These are phyloP conservation scores for Colletotrichum spinosum DNA, from an alignment of 2,329 filamentous ascomycete genomes.

Conservation along the genomic window DNA sequence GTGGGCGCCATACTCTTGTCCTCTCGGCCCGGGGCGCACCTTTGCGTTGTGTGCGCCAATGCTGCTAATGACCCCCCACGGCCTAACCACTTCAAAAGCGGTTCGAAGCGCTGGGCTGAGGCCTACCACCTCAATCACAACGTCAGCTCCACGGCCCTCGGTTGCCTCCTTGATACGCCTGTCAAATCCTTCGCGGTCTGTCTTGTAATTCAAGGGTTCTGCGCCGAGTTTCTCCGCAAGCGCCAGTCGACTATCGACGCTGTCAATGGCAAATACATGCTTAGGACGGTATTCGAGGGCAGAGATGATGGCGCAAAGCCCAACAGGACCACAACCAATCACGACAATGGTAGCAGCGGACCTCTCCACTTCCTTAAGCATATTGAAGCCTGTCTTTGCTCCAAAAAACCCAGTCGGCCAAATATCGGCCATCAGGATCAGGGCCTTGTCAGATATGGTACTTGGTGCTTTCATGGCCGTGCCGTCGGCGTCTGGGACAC, in stretches of 20 bases:
- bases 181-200: constrained; percentile 72
- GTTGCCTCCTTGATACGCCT: constrained; percentile 80
- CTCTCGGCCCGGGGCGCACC: constrained; percentile 53
- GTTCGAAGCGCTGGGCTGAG: constrained; percentile 75
- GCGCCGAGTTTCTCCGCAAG: constrained; percentile 81
- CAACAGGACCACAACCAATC: constrained; percentile 87
- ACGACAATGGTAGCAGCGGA: constrained; percentile 79
- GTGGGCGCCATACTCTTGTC: not conserved
- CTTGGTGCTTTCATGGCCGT: constrained; percentile 80
- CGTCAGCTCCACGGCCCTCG: constrained; percentile 84
- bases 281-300: constrained; percentile 81
- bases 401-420: constrained; percentile 91
- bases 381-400: constrained; percentile 79
- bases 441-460: constrained; percentile 76
- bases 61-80: constrained; percentile 79
- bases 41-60: constrained; percentile 82
- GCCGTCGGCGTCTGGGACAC: constrained; percentile 83
- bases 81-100: constrained; percentile 77
- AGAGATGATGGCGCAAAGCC: constrained; percentile 84
- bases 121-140: constrained; percentile 84
- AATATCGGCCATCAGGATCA: constrained; percentile 93
- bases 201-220: constrained; percentile 83
- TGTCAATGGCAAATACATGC: constrained; percentile 83
- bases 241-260: constrained; percentile 78
- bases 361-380: constrained; percentile 68